phyloP scores from a whole-genome alignment of 2,329 filamentous ascomycete species.

The Diaporthe longicolla region DNA sequence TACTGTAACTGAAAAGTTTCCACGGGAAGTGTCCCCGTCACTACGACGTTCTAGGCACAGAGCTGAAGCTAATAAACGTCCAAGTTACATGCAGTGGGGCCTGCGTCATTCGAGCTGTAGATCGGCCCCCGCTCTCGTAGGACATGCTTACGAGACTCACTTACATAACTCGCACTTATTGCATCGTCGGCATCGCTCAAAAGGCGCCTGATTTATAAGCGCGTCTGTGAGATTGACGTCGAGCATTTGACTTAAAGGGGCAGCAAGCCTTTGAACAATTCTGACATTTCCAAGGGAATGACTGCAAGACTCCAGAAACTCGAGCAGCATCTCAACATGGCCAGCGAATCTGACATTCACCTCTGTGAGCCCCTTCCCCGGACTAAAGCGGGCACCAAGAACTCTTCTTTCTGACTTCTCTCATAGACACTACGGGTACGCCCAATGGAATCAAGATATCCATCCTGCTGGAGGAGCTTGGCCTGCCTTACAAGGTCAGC shows the following conservation, averaged over 20 bases:
- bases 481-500: slow-evolving; percentile 80
- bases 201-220: slow-evolving; percentile 42
- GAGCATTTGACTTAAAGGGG: not conserved
- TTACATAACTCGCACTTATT: slow-evolving; percentile 13
- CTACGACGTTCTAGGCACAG: not conserved
- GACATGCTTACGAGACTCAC: slow-evolving; percentile 28
- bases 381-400: not conserved
- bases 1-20: not conserved
- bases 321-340: slow-evolving; percentile 55
- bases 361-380: slow-evolving; percentile 61
- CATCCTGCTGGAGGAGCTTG: slow-evolving; percentile 88
- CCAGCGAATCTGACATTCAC: slow-evolving; percentile 74
- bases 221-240: slow-evolving; percentile 1
- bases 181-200: not conserved
- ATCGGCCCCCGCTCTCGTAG: slow-evolving; percentile 24
- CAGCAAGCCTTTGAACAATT: not conserved
- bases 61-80: not conserved
- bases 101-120: not conserved
- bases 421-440: slow-evolving; percentile 77
- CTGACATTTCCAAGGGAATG: slow-evolving; percentile 12
- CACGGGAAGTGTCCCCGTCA: not conserved
- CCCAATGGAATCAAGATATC: slow-evolving; percentile 93
- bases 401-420: not conserved
- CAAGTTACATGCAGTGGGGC: not conserved
- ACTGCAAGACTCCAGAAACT: slow-evolving; percentile 41